Percentiles rank a stretch among this genome's conserved stretches.
These are phyloP conservation scores for Vanrija pseudolonga DNA, from an alignment of 1,284 basidiomycete genomes.

Conservation along the genomic window DNA sequence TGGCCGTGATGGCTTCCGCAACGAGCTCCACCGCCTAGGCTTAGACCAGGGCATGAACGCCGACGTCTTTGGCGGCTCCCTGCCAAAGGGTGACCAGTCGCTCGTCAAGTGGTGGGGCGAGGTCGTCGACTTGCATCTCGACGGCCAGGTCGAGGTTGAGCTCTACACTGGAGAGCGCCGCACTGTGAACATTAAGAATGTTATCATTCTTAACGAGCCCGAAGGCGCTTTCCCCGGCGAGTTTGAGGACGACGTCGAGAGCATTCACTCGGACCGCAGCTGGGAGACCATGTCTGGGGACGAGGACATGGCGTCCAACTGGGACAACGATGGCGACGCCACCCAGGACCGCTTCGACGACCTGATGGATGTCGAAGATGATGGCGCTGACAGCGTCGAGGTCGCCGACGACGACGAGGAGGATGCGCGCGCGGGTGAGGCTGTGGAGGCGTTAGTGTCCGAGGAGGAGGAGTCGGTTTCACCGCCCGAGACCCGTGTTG, in stretches of 20 bases:
- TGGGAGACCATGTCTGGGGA: conserved; percentile 29
- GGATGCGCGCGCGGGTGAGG: conserved; percentile 18
- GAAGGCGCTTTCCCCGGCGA: conserved; percentile 29
- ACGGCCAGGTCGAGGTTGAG: conserved; percentile 45
- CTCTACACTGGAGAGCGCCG: conserved; percentile 33
- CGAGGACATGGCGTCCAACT: neutral
- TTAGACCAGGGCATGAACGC: conserved; percentile 10
- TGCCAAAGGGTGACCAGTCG: conserved; percentile 21
- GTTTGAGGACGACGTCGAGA: conserved; percentile 23
- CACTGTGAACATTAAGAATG: conserved; percentile 21
- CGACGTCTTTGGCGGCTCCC: conserved; percentile 8
- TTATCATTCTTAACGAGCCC: conserved; percentile 29
- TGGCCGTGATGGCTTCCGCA: conserved; percentile 14
- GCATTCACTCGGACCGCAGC: conserved; percentile 21
- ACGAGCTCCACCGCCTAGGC: conserved; percentile 21
- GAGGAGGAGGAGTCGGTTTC: too few relatives aligned
- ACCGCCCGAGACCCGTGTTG: conserved; percentile 8
- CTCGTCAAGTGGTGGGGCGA: conserved; percentile 52
- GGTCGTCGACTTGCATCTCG: conserved; percentile 46
- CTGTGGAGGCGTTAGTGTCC: neutral
- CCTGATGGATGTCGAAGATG: conserved; percentile 2
- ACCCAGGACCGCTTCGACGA: neutral
- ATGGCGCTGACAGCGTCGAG: conserved; percentile 2
- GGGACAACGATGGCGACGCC: neutral
- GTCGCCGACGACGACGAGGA: conserved; percentile 16